Evolutionary conservation across 805 yeast species (phyloP).

Genomic region (Monosporozyma siamensis): DNA sequence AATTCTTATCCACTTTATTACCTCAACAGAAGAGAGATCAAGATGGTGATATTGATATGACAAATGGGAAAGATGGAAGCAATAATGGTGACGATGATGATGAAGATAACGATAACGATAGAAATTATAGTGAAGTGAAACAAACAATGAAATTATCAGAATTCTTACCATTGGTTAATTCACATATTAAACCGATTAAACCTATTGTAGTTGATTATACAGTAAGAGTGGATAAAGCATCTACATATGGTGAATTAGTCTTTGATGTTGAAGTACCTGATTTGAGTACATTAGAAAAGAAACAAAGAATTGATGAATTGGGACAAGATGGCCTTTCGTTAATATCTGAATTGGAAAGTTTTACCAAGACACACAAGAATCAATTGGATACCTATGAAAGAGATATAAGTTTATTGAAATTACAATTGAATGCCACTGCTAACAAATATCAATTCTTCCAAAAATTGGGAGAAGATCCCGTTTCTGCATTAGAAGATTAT

Average conservation of each 20-base stretch:
- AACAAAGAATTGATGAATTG: slow-evolving; percentile 12
- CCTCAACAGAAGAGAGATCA: slow-evolving; percentile 8
- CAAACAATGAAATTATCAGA: slow-evolving; percentile 42
- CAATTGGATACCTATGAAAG: slow-evolving; percentile 36
- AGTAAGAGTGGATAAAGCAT: slow-evolving; percentile 64
- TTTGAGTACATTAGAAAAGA: neutral
- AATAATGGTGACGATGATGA: slow-evolving; percentile 1
- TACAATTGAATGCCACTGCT: slow-evolving; percentile 44
- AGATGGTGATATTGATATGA: slow-evolving; percentile 4
- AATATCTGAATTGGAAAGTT: slow-evolving; percentile 23
- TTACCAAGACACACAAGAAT: slow-evolving; percentile 30
- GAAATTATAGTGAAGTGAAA: slow-evolving; percentile 5
- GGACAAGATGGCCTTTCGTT: slow-evolving; percentile 26
- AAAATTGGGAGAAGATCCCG: slow-evolving; percentile 68
- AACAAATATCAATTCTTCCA: slow-evolving; percentile 72
- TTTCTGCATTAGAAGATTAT: slow-evolving; percentile 62
- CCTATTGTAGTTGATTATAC: slow-evolving; percentile 74
- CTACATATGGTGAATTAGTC: slow-evolving; percentile 72
- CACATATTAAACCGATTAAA: slow-evolving; percentile 63
- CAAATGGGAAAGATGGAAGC: no score
- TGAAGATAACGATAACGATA: slow-evolving; percentile 1
- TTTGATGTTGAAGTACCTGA: slow-evolving; percentile 63
- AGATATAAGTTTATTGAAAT: slow-evolving; percentile 34
- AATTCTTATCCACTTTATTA: slow-evolving; percentile 36
- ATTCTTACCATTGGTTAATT: slow-evolving; percentile 29